A percentile compares a stretch with the other conserved stretches of the same genome.
Evolutionary conservation across 2,329 filamentous ascomycete species (phyloP).

Genomic region (Aspergillus sp.): DNA sequence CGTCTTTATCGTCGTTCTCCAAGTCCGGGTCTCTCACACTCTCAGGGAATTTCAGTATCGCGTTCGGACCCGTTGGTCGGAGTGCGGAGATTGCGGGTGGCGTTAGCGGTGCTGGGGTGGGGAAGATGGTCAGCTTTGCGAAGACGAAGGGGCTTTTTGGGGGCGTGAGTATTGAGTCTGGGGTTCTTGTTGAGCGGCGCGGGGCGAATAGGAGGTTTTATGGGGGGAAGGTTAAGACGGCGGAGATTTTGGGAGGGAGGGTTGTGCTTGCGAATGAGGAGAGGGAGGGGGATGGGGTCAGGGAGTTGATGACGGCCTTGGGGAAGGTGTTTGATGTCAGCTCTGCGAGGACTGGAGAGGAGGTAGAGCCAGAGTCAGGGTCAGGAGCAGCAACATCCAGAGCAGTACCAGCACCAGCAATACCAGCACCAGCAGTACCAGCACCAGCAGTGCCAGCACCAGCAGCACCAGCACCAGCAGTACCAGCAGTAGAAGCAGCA

Average conservation of each 20-base stretch:
- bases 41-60: slow-evolving; percentile 90
- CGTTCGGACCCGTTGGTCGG: slow-evolving; percentile 84
- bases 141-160: slow-evolving; percentile 97
- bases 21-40: slow-evolving; percentile 85
- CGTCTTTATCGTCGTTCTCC: slow-evolving; percentile 85
- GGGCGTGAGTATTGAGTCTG: slow-evolving; percentile 87
- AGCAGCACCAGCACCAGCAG: too few relatives aligned
- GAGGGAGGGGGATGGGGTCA: slow-evolving; percentile 66
- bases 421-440: neutral
- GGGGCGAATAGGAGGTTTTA: slow-evolving; percentile 97
- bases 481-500: too few relatives aligned
- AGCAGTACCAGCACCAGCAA: neutral
- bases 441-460: too few relatives aligned
- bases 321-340: slow-evolving; percentile 52
- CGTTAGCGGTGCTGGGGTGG: slow-evolving; percentile 78
- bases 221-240: slow-evolving; percentile 73
- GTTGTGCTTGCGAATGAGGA: slow-evolving; percentile 71
- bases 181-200: slow-evolving; percentile 83
- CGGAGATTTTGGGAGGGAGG: slow-evolving; percentile 74
- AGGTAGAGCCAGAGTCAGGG: neutral
- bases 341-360: neutral
- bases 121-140: slow-evolving; percentile 90
- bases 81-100: slow-evolving; percentile 93
- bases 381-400: neutral
- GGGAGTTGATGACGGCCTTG: slow-evolving; percentile 77